Conservation (phyloP, 1,139 yeast species). For the Geotrichum aggregatum region DNA sequence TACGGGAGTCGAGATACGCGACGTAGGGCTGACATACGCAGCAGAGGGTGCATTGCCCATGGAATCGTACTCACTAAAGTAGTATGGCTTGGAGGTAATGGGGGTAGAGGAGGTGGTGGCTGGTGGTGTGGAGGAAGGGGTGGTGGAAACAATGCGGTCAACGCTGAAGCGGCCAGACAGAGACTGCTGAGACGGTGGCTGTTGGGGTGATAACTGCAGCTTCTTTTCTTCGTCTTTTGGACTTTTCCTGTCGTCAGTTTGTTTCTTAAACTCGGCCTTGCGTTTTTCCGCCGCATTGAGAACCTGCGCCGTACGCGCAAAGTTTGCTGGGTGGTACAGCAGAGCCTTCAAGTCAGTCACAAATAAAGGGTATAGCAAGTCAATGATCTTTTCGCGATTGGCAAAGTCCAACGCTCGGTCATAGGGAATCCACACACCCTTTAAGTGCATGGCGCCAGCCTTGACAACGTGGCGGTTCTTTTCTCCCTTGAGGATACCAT, state of each 20-base stretch:
- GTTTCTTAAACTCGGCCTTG: slow-evolving; percentile 7
- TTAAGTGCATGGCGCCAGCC: slow-evolving; percentile 93
- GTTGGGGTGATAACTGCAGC: slow-evolving; percentile 4
- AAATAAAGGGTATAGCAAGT: slow-evolving; percentile 78
- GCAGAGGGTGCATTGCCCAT: neutral
- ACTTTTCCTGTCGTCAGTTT: neutral
- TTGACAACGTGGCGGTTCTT: slow-evolving; percentile 88
- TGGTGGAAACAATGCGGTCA: slow-evolving; percentile 16
- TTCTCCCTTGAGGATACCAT: slow-evolving; percentile 85
- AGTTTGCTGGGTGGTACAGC: slow-evolving; percentile 41
- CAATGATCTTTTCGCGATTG: slow-evolving; percentile 82
- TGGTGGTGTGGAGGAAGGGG: slow-evolving; percentile 6
- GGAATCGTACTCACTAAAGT: slow-evolving; percentile 8
- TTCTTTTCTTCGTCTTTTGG: slow-evolving; percentile 8
- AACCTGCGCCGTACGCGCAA: slow-evolving; percentile 25
- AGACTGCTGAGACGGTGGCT: slow-evolving; percentile 17
- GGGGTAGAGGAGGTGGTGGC: slow-evolving; percentile 6
- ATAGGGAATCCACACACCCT: slow-evolving; percentile 97
- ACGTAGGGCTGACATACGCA: slow-evolving; percentile 15
- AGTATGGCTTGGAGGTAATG: slow-evolving; percentile 11
- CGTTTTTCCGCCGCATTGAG: slow-evolving; percentile 27
- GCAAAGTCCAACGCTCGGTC: slow-evolving; percentile 91
- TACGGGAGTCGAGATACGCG: slow-evolving; percentile 18
- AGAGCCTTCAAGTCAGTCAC: slow-evolving; percentile 78
- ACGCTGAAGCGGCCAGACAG: slow-evolving; percentile 17